A percentile compares a stretch with the other conserved stretches of the same genome.
Evolutionary conservation across 371 early-diverging fungal genomes (phyloP).

Genomic region (Conidiobolus incongruus): DNA sequence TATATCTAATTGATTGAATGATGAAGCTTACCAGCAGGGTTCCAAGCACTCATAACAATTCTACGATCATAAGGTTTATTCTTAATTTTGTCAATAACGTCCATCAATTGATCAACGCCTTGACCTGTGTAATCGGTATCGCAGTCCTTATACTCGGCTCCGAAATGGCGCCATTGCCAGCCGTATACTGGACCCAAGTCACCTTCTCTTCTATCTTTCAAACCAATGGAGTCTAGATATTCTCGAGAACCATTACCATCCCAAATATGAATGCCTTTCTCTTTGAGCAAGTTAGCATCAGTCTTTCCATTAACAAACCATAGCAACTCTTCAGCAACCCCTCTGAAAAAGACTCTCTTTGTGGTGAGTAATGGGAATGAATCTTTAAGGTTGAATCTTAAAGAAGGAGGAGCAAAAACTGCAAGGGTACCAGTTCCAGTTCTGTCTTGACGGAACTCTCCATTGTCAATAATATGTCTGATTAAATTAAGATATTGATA

Average conservation of each 20-base stretch:
- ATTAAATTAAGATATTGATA: constrained; percentile 80
- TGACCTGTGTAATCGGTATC: constrained; percentile 79
- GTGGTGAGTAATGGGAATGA: constrained; percentile 91
- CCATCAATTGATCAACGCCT: constrained; percentile 88
- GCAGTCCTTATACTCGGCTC: constrained; percentile 77
- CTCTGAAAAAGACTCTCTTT: constrained; percentile 82
- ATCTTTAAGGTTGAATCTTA: constrained; percentile 71
- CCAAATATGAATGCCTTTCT: constrained; percentile 90
- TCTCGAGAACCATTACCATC: constrained; percentile 91
- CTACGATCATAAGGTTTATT: constrained; percentile 81
- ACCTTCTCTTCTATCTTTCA: constrained; percentile 60
- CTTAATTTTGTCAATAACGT: constrained; percentile 73
- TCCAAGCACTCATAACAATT: constrained; percentile 97
- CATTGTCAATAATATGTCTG: constrained; percentile 49
- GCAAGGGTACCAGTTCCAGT: constrained; percentile 95
- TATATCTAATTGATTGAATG: not conserved
- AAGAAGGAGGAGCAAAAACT: constrained; percentile 80
- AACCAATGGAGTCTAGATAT: constrained; percentile 69
- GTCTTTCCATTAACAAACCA: constrained; percentile 96
- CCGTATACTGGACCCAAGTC: constrained; percentile 99
- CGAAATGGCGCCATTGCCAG: constrained; percentile 99
- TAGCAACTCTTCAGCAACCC: constrained; percentile 89
- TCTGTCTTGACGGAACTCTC: constrained; percentile 67
- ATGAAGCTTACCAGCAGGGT: constrained; percentile 56
- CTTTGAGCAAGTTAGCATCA: constrained; percentile 54